A percentile compares a stretch with the other conserved stretches of the same genome.
These are phyloP conservation scores for Williopsis jadinii DNA, from an alignment of 1,139 yeast species.

Conservation along the genomic window DNA sequence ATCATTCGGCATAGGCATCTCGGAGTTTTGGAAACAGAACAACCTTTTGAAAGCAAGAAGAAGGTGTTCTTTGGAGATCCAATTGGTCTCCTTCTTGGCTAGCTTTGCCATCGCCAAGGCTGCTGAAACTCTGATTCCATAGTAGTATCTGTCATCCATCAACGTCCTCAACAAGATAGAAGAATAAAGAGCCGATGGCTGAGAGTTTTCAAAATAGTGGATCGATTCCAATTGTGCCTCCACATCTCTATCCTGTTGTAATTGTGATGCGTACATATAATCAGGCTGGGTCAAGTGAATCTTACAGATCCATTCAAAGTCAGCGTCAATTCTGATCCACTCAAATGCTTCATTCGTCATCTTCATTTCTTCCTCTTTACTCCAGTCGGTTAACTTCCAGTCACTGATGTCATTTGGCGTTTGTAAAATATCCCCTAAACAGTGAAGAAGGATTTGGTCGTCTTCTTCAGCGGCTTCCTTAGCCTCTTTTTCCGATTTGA, in stretches of 20 bases:
- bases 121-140: conserved; percentile 86
- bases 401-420: conserved; percentile 50
- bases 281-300: conserved; percentile 84
- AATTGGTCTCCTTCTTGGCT: conserved; percentile 55
- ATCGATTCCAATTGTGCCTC: conserved; percentile 92
- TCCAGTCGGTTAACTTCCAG: conserved; percentile 77
- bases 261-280: conserved; percentile 89
- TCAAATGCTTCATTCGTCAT: conserved; percentile 85
- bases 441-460: conserved; percentile 44
- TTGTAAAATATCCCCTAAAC: conserved; percentile 74
- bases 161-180: conserved; percentile 74
- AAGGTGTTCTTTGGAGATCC: conserved; percentile 68
- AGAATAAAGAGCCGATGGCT: conserved; percentile 55
- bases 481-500: conserved; percentile 28
- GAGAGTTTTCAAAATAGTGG: conserved; percentile 52
- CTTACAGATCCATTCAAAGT: conserved; percentile 92
- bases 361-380: conserved; percentile 60
- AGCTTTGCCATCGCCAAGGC: conserved; percentile 68
- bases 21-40: conserved; percentile 63
- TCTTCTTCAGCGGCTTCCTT: conserved; percentile 24
- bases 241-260: conserved; percentile 92
- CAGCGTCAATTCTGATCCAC: conserved; percentile 96
- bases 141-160: conserved; percentile 79
- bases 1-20: conserved; percentile 73
- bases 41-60: conserved; percentile 60